Conservation (phyloP, 2,329 filamentous ascomycete genomes). For the Xylariaceae sp. region DNA sequence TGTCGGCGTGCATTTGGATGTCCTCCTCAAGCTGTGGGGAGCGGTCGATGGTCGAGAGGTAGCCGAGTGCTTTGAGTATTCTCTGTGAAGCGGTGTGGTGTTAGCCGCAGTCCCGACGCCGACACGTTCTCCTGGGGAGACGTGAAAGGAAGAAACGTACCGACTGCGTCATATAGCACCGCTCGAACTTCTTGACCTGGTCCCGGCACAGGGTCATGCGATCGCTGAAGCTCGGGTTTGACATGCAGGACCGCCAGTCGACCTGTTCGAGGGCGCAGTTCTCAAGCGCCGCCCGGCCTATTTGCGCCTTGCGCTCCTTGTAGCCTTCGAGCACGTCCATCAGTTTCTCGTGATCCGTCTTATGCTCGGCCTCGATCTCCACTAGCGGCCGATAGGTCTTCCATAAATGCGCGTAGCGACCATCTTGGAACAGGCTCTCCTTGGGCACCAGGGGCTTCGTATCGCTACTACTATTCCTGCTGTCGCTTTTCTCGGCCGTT, state of each 20-base stretch:
- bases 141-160: constrained; percentile 42
- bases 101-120: too few relatives aligned
- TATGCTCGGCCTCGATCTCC: constrained; percentile 63
- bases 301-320: constrained; percentile 74
- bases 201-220: constrained; percentile 75
- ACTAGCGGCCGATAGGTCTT: constrained; percentile 76
- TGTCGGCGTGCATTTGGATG: constrained; percentile 94
- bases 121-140: too few relatives aligned
- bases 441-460: constrained; percentile 39
- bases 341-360: constrained; percentile 75
- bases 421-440: constrained; percentile 54
- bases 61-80: constrained; percentile 86
- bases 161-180: constrained; percentile 85
- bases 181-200: constrained; percentile 73
- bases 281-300: constrained; percentile 80
- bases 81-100: constrained; percentile 46
- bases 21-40: constrained; percentile 70
- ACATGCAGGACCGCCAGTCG: constrained; percentile 78
- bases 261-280: constrained; percentile 89
- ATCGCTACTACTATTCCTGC: not conserved
- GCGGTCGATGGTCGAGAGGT: constrained; percentile 65
- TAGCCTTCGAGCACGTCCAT: constrained; percentile 75
- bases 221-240: constrained; percentile 61
- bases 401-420: constrained; percentile 81
- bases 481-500: not conserved